These are phyloP conservation scores for Fomitopsis pulvina DNA, from an alignment of 768 basidiomycete species.

Conservation along the genomic window DNA sequence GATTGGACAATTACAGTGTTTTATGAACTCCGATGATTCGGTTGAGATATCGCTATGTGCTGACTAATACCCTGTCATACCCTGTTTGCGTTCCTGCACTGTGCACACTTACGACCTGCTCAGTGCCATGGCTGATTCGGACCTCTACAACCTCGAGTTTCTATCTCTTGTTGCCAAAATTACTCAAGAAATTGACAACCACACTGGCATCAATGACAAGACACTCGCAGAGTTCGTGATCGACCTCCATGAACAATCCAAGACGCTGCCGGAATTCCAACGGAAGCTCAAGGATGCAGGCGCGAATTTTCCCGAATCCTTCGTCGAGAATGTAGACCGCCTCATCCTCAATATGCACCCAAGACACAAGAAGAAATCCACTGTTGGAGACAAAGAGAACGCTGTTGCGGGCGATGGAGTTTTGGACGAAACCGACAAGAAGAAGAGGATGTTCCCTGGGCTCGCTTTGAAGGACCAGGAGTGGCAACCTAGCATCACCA, in stretches of 20 bases:
- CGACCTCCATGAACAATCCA: conserved; percentile 77
- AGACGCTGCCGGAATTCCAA: conserved; percentile 77
- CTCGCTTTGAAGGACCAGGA: conserved; percentile 77
- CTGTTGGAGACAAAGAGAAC: conserved; percentile 24
- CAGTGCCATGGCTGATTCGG: conserved; percentile 52
- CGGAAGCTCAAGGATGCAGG: conserved; percentile 66
- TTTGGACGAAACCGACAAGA: conserved; percentile 62
- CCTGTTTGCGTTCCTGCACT: background rate
- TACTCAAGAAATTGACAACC: conserved; percentile 88
- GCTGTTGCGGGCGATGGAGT: conserved; percentile 23
- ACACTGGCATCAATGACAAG: conserved; percentile 82
- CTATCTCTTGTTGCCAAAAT: conserved; percentile 90
- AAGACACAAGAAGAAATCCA: conserved; percentile 72
- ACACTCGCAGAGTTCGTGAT: conserved; percentile 95
- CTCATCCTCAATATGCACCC: conserved; percentile 93
- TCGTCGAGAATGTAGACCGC: conserved; percentile 90
- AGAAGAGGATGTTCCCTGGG: conserved; percentile 85
- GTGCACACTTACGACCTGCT: background rate
- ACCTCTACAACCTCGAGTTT: conserved; percentile 89
- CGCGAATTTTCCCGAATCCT: conserved; percentile 83
- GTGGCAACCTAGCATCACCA: conserved; percentile 47
- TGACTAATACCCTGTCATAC: no score
- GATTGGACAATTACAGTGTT: no score
- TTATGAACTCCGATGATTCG: no score
- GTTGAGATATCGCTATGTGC: no score